Percentiles rank a stretch among this genome's conserved stretches.
Conservation (phyloP, 2,329 filamentous ascomycete genomes). For the Paecilomyces fulvus region DNA sequence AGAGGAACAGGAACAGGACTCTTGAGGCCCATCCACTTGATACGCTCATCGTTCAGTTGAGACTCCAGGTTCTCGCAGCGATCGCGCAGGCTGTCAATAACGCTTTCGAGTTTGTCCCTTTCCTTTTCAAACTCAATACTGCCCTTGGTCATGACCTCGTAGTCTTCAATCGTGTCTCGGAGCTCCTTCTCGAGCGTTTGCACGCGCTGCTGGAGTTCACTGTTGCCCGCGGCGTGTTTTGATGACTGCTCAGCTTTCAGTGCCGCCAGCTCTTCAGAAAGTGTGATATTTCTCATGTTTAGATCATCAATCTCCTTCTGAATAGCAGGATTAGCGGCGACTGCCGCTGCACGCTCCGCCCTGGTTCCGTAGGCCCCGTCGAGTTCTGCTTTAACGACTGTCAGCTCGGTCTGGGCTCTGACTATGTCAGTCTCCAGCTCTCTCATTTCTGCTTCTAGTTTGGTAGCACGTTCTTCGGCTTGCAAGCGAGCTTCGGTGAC, state of each 20-base stretch:
- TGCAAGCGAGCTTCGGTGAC: conserved; percentile 18
- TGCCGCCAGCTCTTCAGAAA: conserved; percentile 40
- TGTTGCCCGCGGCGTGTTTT: conserved; percentile 20
- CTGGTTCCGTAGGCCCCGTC: conserved; percentile 87
- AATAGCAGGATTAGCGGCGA: conserved; percentile 49
- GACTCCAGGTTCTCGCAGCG: conserved; percentile 56
- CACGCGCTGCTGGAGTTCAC: conserved; percentile 40
- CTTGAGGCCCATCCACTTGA: conserved; percentile 56
- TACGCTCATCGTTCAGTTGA: conserved; percentile 58
- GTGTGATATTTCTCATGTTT: conserved; percentile 38
- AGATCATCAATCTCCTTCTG: conserved; percentile 53
- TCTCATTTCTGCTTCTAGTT: conserved; percentile 42
- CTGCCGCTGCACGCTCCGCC: conserved; percentile 59
- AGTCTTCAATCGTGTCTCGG: conserved; percentile 59
- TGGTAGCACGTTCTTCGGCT: conserved; percentile 30
- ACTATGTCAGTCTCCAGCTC: conserved; percentile 56
- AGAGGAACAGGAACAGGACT: conserved; percentile 41
- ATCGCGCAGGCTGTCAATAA: conserved; percentile 57
- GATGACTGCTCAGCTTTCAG: conserved; percentile 26
- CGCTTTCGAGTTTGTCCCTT: conserved; percentile 53
- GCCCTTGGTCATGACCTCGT: conserved; percentile 61
- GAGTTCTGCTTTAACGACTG: conserved; percentile 83
- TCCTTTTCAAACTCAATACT: conserved; percentile 65
- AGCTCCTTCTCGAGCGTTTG: conserved; percentile 56
- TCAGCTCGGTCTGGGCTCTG: conserved; percentile 66